These are phyloP conservation scores for Daphne laureola DNA, from an alignment of 441 rosid genomes.

Conservation along the genomic window DNA sequence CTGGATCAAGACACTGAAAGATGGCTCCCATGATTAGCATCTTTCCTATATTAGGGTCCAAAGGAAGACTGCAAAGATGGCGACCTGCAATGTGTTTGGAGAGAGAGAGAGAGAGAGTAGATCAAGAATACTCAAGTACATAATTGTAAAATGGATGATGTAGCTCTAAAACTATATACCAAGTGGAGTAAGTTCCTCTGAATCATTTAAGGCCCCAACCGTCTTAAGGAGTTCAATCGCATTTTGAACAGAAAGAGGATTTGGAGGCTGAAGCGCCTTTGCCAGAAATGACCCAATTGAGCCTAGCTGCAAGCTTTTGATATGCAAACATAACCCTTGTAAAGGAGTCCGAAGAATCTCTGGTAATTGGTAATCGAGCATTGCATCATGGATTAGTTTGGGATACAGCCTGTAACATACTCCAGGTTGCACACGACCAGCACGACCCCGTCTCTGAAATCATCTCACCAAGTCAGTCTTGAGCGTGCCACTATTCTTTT, in stretches of 20 bases:
- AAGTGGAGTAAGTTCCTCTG: slow-evolving; percentile 84
- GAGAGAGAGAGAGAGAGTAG: slow-evolving; percentile 6
- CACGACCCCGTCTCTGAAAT: slow-evolving; percentile 89
- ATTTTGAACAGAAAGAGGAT: slow-evolving; percentile 88
- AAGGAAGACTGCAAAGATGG: slow-evolving; percentile 77
- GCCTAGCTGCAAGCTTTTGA: slow-evolving; percentile 90
- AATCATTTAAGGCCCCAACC: slow-evolving; percentile 79
- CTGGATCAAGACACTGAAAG: slow-evolving; percentile 89
- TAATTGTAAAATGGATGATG: slow-evolving; percentile 8
- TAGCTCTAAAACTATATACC: slow-evolving; percentile 34
- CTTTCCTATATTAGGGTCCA: slow-evolving; percentile 93
- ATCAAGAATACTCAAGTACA: slow-evolving; percentile 11
- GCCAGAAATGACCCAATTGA: slow-evolving; percentile 75
- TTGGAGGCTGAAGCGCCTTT: slow-evolving; percentile 97
- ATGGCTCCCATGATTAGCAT: slow-evolving; percentile 94
- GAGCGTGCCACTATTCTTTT: too few relatives aligned
- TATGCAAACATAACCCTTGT: slow-evolving; percentile 86
- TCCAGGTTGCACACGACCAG: slow-evolving; percentile 95
- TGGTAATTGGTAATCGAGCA: slow-evolving; percentile 78
- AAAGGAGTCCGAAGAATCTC: slow-evolving; percentile 93
- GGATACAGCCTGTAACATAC: slow-evolving; percentile 91
- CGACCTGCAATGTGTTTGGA: slow-evolving; percentile 38
- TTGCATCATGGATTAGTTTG: slow-evolving; percentile 64
- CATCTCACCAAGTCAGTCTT: slow-evolving; percentile 16
- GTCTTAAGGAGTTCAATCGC: slow-evolving; percentile 93